A percentile compares a stretch with the other conserved stretches of the same genome.
Conservation (phyloP, 2,329 filamentous ascomycete species). For the Paraphoma sp. region DNA sequence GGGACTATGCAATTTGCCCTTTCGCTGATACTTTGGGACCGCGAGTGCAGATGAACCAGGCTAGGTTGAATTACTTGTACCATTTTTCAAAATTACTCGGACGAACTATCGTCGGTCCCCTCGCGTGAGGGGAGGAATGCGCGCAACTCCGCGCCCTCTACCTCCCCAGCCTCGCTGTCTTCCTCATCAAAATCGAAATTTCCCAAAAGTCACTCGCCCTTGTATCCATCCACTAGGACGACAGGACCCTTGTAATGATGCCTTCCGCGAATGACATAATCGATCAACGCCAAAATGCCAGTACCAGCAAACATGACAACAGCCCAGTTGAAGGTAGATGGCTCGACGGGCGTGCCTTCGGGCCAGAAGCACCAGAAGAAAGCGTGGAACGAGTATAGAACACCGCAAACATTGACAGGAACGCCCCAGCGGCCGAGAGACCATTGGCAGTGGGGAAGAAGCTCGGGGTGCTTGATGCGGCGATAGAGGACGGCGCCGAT, state of each 20-base stretch:
- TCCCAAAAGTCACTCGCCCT: constrained; percentile 20
- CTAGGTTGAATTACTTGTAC: too few species aligned
- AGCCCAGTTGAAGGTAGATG: constrained; percentile 44
- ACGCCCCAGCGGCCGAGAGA: constrained; percentile 49
- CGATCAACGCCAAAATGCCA: constrained; percentile 29
- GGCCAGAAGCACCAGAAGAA: constrained; percentile 55
- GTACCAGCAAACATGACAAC: constrained; percentile 45
- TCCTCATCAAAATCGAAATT: background rate
- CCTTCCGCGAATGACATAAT: constrained; percentile 38
- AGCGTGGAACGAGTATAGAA: constrained; percentile 45
- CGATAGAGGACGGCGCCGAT: constrained; percentile 51
- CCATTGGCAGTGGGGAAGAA: constrained; percentile 48
- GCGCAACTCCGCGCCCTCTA: too few species aligned
- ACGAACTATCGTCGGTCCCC: too few species aligned
- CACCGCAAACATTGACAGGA: constrained; percentile 45
- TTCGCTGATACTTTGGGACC: too few species aligned
- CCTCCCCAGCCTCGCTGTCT: too few species aligned
- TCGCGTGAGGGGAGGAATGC: too few species aligned
- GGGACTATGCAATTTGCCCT: too few species aligned
- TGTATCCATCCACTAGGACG: constrained; percentile 32
- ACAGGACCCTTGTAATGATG: constrained; percentile 45
- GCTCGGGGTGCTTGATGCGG: constrained; percentile 45
- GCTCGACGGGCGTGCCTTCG: constrained; percentile 30
- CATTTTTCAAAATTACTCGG: too few species aligned
- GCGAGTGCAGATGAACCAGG: too few species aligned